Conservation (phyloP, 495 filamentous ascomycete species). For the Trichoderma reesei region DNA sequence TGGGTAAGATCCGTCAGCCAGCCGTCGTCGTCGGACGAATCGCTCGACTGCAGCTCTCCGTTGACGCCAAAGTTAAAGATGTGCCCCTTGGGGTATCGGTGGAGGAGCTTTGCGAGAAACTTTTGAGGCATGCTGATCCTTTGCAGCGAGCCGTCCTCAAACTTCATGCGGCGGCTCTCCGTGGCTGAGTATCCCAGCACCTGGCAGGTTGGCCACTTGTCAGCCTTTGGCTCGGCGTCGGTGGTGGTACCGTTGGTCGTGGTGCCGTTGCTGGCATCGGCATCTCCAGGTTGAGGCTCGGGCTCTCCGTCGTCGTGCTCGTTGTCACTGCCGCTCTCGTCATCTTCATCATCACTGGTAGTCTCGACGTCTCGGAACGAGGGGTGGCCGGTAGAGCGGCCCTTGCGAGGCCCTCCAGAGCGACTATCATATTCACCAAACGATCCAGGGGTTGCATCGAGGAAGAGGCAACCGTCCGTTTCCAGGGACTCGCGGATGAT, state of each 20-base stretch:
- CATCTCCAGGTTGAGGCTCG: constrained; percentile 11
- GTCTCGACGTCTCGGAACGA: constrained; percentile 9
- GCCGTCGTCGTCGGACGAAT: constrained; percentile 11
- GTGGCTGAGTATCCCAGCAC: constrained; percentile 30
- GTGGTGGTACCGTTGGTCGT: not conserved
- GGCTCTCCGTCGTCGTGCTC: not conserved
- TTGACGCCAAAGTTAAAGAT: constrained; percentile 47
- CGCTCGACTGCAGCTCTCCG: constrained; percentile 17
- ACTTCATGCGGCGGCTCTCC: constrained; percentile 17
- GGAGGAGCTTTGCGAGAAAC: constrained; percentile 43
- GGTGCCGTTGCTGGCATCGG: constrained; percentile 4
- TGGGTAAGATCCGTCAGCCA: constrained; percentile 4
- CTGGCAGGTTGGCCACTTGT: constrained; percentile 9
- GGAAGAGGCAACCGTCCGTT: constrained; percentile 42
- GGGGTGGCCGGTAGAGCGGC: not conserved
- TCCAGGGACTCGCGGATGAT: constrained; percentile 42
- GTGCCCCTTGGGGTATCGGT: constrained; percentile 51
- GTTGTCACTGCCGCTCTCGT: constrained; percentile 4
- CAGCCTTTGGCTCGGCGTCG: not conserved
- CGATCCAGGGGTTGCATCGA: constrained; percentile 34
- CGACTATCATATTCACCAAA: constrained; percentile 11
- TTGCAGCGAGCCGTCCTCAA: constrained; percentile 10
- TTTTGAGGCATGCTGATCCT: constrained; percentile 17
- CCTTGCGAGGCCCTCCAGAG: not conserved
- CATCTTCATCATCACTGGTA: not conserved